A percentile compares a stretch with the other conserved stretches of the same genome.
These are phyloP conservation scores for Penicillium palitans DNA, from an alignment of 2,329 filamentous ascomycete genomes.

Conservation along the genomic window DNA sequence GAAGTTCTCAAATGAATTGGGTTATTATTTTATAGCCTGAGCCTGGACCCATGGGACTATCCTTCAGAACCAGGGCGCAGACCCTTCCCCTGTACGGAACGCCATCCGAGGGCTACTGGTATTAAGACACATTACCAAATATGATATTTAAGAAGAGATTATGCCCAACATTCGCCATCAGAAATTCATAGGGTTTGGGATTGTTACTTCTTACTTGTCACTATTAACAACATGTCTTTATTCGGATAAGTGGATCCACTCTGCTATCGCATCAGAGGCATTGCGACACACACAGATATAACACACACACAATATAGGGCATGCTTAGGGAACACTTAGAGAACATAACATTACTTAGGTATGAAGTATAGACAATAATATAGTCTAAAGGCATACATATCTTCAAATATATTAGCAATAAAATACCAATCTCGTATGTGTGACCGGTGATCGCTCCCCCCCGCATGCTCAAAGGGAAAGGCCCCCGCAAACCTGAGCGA, in stretches of 20 bases:
- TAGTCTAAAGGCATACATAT: neutral
- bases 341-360: no score
- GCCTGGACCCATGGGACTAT: conserved; percentile 15
- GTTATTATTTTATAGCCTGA: neutral
- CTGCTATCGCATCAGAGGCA: neutral
- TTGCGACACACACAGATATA: neutral
- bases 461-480: conserved; percentile 32
- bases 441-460: conserved; percentile 24
- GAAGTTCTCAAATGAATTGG: neutral
- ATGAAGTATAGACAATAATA: neutral
- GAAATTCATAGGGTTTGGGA: neutral
- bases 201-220: neutral
- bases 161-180: neutral
- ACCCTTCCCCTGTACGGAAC: conserved; percentile 20
- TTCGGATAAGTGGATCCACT: neutral
- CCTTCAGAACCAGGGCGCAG: neutral
- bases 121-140: neutral
- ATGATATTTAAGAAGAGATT: neutral
- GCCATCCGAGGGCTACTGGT: neutral
- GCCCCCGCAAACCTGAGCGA: conserved; percentile 31
- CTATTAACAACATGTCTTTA: neutral
- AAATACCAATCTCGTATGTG: conserved; percentile 11
- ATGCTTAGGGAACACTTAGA: neutral
- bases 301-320: neutral
- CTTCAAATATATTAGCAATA: conserved; percentile 1